Evolutionary conservation across 257 asterid species (phyloP), one percentile per base, ranked within the genome.

Genomic region (Nicotiana obtusifolia): DNA sequence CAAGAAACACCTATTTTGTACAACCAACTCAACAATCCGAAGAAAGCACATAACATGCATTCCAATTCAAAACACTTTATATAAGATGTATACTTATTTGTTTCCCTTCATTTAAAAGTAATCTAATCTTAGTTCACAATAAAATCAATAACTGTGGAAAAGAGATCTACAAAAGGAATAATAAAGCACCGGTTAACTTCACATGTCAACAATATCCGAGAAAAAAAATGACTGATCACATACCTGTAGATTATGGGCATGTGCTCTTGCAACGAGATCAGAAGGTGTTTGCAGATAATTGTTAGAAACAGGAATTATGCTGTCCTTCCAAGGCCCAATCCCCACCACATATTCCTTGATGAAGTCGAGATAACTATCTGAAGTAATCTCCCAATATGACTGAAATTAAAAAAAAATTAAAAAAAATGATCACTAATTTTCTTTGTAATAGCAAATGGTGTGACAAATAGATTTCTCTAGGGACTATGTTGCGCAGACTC

Each of bases 251-350:
- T 93, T 94, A 86, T 47, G 89, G 14, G 97, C 91, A 84, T 96
- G 99, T 33, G 99, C 99, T 87, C 97, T 89, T 17, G 98, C 93
- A 33, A 96, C 93, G 76, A 96, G 95, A 86, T 92, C 97, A 5
- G 90, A 89, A 69, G 98, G 91, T 5, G 84, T 77, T 66, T 78
- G 88, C 44, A 91, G 65, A 86, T 96, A 96, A 78, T 96, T 94
- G 69, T 81, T 52, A 4, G 87, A 84, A 13, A 86, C 84, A 80
- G 92, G 84, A 83, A 88, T 93, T 35, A 91, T 16, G 47, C 90
- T 91, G 81, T 96, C 97, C 87, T 96, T 96, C 99, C 97, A 96
- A 11, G 98, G 98, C 82, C 98, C 98, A 49, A 96, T 94, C 31
- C 97, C 99, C 65, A 94, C 94, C 76, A 90, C 92, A 86, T 93